Base-by-base conservation (phyloP, 2,329 filamentous ascomycete species). In the Aspergillus pseudoviridinutans region DNA sequence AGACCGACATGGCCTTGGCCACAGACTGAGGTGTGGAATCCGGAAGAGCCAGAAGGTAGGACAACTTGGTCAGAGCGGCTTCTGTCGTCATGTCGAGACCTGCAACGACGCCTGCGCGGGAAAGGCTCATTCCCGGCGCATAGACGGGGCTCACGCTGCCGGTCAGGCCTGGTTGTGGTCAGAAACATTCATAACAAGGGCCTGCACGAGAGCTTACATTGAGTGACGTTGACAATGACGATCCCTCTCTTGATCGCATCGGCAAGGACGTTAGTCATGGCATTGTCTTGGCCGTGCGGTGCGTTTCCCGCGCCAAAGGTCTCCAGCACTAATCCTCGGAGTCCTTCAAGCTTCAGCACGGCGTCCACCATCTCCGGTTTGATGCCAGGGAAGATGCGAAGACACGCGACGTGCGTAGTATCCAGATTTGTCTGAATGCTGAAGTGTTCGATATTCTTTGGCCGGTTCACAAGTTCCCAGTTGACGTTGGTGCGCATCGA, bases 241-340 rank as follows among this genome's bases (percentile, higher is more conserved):
- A 94, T 87, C 41, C 91, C 92, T 58, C 91, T 84, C 68, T 87
- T 80, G 44, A 96, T 90, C 24, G 90, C 92, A 47, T 86, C 84
- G 20, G 85, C 83, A 66, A 96, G 86, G 51, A 93, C 89, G 55
- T 86, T 86, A 17, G 89, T 92, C 71, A 96, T 83, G 53, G 85
- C 87, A 56, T 90, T 90, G 69, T 94, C 90, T 50, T 87, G 82
- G 29, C 91, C 91, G 42, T 88, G 89, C 2, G 92, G 92, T 10
- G 92, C 89, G 75, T 96, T 97, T 56, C 92, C 92, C 71, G 94
- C 92, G 58, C 92, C 92, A 73, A 96, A 96, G 0, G 92, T 96
- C 76, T 96, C 92, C 47, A 97, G 83, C 42, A 97, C 87, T 51
- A 96, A 81, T 1, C 92, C 92, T 51, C 87, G 85, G 14, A 97